Percentiles rank a stretch among this genome's conserved stretches.
phyloP scores from a whole-genome alignment of 2,329 filamentous ascomycete genomes.

The Exophiala bonariae region DNA sequence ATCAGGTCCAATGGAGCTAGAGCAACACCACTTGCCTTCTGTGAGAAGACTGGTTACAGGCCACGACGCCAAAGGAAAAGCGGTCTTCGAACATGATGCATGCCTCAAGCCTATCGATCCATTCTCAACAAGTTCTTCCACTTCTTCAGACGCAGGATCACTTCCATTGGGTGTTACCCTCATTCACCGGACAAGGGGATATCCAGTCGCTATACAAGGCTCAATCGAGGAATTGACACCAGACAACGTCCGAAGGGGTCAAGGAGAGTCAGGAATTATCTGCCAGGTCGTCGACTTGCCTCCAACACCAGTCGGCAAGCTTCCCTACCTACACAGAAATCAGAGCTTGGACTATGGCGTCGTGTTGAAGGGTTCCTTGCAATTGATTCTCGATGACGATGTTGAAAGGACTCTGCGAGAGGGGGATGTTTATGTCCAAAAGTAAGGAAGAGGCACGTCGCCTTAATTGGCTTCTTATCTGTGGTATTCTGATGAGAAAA shows the following conservation, averaged over 20 bases:
- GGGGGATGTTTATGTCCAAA: slow-evolving; percentile 31
- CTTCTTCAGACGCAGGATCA: slow-evolving; percentile 15
- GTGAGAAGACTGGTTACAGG: slow-evolving; percentile 29
- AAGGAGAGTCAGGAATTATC: slow-evolving; percentile 17
- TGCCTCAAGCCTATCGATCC: slow-evolving; percentile 26
- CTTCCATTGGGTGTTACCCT: slow-evolving; percentile 28
- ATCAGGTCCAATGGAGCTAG: too few relatives aligned
- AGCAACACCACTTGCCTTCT: not conserved
- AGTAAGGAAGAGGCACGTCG: slow-evolving; percentile 11
- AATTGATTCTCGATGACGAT: slow-evolving; percentile 31
- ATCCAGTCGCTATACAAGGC: slow-evolving; percentile 23
- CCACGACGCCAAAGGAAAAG: slow-evolving; percentile 28
- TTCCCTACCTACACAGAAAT: slow-evolving; percentile 11
- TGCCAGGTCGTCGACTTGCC: slow-evolving; percentile 30
- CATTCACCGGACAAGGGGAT: slow-evolving; percentile 21
- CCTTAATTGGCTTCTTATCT: too few relatives aligned
- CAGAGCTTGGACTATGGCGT: slow-evolving; percentile 32
- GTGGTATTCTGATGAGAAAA: too few relatives aligned
- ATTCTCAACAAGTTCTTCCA: slow-evolving; percentile 11
- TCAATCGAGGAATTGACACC: slow-evolving; percentile 21
- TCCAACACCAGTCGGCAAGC: not conserved
- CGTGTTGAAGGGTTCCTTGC: slow-evolving; percentile 30
- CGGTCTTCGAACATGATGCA: slow-evolving; percentile 31
- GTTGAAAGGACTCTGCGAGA: slow-evolving; percentile 26
- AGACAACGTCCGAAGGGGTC: slow-evolving; percentile 9